Evolutionary conservation across 2,329 filamentous ascomycete genomes (phyloP).

Genomic region (Epichloe gansuensis): DNA sequence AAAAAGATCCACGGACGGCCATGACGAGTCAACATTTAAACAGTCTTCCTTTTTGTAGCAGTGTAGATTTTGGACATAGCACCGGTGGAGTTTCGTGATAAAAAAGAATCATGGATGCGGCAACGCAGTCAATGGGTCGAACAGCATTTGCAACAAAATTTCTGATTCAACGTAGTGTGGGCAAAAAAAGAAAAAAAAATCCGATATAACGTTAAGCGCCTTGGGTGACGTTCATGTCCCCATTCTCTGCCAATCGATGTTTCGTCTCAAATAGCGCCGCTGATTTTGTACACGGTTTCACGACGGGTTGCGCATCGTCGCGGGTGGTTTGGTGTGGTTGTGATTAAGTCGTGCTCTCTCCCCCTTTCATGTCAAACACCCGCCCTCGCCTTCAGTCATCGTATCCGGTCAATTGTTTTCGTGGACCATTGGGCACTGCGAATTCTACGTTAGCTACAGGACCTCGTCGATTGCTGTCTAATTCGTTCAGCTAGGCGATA

Average conservation of each 20-base stretch:
- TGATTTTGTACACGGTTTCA: conserved; percentile 6
- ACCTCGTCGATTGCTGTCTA: not conserved
- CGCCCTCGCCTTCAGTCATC: conserved; percentile 35
- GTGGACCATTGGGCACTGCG: conserved; percentile 43
- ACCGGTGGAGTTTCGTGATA: not conserved
- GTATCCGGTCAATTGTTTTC: conserved; percentile 47
- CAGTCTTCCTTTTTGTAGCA: not conserved
- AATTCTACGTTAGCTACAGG: not conserved
- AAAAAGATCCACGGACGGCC: not conserved
- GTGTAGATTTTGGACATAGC: conserved; percentile 2
- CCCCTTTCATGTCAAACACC: not conserved
- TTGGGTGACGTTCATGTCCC: not conserved
- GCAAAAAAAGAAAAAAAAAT: not conserved
- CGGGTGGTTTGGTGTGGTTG: not conserved
- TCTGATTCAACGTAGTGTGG: not conserved
- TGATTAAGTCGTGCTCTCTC: not conserved
- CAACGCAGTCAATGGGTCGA: not conserved
- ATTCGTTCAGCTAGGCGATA: not conserved
- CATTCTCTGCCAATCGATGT: not conserved
- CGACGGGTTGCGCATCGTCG: not conserved
- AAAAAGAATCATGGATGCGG: not conserved
- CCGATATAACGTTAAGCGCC: not conserved
- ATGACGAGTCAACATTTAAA: not conserved
- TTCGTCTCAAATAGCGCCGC: conserved; percentile 1
- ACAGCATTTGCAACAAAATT: not conserved